Conservation (phyloP, 768 basidiomycete species). For the Boletus pseudopeckii region DNA sequence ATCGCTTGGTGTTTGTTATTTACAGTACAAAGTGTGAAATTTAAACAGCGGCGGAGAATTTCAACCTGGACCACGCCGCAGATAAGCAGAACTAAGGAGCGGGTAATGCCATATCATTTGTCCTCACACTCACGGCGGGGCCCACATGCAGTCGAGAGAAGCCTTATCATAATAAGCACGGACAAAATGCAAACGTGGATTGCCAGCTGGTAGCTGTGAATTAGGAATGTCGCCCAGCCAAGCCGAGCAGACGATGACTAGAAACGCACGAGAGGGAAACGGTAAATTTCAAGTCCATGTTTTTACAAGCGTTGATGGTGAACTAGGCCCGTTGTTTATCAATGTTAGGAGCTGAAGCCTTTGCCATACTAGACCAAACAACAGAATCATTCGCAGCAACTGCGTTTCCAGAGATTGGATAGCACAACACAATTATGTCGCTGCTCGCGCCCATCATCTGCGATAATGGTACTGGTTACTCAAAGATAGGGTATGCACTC, state of each 20-base stretch:
- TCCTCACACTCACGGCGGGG: neutral
- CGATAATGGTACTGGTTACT: slow-evolving; percentile 96
- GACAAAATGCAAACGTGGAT: neutral
- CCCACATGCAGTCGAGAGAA: neutral
- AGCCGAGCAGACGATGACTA: neutral
- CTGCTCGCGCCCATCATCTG: slow-evolving; percentile 91
- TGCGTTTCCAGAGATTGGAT: slow-evolving; percentile 7
- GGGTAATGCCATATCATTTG: neutral
- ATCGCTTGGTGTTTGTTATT: neutral
- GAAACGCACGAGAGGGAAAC: neutral
- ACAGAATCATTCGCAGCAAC: slow-evolving; percentile 14
- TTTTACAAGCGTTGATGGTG: neutral
- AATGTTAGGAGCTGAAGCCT: slow-evolving; percentile 24
- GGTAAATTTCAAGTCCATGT: neutral
- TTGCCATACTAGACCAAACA: slow-evolving; percentile 25
- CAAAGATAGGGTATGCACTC: slow-evolving; percentile 83
- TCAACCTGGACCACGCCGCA: neutral
- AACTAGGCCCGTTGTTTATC: slow-evolving; percentile 17
- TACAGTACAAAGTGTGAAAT: neutral
- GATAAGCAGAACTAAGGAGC: neutral
- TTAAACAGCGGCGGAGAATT: slow-evolving; percentile 1
- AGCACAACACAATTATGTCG: slow-evolving; percentile 53
- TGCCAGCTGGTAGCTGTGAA: neutral
- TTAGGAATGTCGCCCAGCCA: neutral
- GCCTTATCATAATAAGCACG: neutral